phyloP scores from a whole-genome alignment of 345 rosid species.

The Aquilaria sinensis region DNA sequence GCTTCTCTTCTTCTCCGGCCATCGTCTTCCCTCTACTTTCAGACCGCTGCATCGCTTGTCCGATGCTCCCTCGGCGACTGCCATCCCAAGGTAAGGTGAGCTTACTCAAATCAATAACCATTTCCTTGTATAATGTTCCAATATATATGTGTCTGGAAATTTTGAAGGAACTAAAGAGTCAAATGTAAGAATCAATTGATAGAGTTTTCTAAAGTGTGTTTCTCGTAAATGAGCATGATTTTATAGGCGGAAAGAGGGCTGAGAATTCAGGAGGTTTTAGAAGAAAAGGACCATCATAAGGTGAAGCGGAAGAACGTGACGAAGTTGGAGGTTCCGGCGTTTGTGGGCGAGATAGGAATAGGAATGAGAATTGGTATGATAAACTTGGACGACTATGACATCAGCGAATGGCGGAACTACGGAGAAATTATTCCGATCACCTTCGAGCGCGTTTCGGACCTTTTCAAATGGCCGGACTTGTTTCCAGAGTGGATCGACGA shows the following conservation, averaged over 20 bases:
- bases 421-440: conserved; percentile 47
- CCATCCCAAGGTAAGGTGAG: conserved; percentile 96
- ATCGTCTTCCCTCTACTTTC: conserved; percentile 56
- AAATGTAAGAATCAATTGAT: no score
- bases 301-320: conserved; percentile 23
- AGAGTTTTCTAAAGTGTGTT: background rate
- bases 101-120: conserved; percentile 1
- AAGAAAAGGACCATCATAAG: conserved; percentile 17
- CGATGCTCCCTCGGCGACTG: conserved; percentile 74
- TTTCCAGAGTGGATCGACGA: conserved; percentile 99
- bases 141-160: no score
- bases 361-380: conserved; percentile 72
- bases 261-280: conserved; percentile 55
- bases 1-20: conserved; percentile 55
- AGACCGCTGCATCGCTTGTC: conserved; percentile 54
- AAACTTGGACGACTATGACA: conserved; percentile 67
- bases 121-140: no score
- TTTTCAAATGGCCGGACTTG: conserved; percentile 64
- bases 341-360: conserved; percentile 42
- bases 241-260: conserved; percentile 46
- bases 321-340: conserved; percentile 55
- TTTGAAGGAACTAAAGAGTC: no score
- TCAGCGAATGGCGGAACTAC: conserved; percentile 42
- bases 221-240: background rate
- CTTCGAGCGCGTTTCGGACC: conserved; percentile 53